Evolutionary conservation across 768 basidiomycete species (phyloP), one percentile per base, ranked within the genome.

Genomic region (Naganishia kalamii): DNA sequence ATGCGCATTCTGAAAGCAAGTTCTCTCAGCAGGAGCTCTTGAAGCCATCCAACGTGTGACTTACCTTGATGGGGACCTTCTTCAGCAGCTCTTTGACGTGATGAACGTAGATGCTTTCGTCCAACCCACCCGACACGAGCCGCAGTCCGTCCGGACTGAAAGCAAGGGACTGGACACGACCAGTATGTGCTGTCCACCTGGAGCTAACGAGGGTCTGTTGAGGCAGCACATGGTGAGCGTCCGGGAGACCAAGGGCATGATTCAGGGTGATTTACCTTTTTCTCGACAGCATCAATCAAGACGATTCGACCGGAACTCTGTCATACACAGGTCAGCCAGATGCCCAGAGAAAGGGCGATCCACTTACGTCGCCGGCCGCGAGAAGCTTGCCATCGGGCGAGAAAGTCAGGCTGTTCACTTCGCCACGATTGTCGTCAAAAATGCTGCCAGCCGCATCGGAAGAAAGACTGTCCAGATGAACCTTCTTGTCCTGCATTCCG

Each of bases 21-120:
- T n/a, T 23, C 4, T 12, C 8, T 49, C 52, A 17, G 40, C n/a
- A 35, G 15, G 7, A n/a, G 52, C 29, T 15, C n/a, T 5, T 30
- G 19, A 33, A 17, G n/a, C 65, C 51, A 64, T 41, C 23, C 8
- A 17, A 47, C 17, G 21, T 19, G 23, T 3, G 29, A 65, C 73
- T 67, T 63, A 78, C 77, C 68, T 86, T 87, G 75, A 97, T 86
- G 29, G 86, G 83, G 37, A 92, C 85, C 69, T 88, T 89, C 77
- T 83, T 86, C 76, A 85, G 79, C 10, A 87, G 86, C 72, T 77
- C 77, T 50, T 75, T 72, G 11, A 90, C 85, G 68, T 87, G 86
- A 86, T 89, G 97, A 27, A 97, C 79, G 72, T 92, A 96, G 4
- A 94, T 85, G 69, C 91, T 85, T 32, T 92, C 93, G 75, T 98